A percentile compares a stretch with the other conserved stretches of the same genome.
These are phyloP conservation scores for Isabelozyma pseudorhagii DNA, from an alignment of 805 yeast genomes.

Conservation along the genomic window DNA sequence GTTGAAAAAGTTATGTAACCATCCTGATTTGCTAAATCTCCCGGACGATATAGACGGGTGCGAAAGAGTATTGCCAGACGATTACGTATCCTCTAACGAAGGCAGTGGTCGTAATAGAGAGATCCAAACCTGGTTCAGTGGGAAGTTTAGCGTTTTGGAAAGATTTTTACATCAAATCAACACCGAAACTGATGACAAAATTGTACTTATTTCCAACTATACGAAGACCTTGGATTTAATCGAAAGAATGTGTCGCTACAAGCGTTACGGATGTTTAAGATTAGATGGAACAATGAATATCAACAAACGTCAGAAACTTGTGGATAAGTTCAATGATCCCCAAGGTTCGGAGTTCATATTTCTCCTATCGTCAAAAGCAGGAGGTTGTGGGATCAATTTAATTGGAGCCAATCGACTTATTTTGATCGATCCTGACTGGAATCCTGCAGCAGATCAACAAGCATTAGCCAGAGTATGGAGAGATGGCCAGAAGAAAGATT, in stretches of 20 bases:
- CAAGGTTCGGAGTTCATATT: constrained; percentile 85
- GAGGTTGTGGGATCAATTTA: constrained; percentile 97
- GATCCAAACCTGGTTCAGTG: constrained; percentile 77
- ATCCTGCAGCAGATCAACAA: constrained; percentile 97
- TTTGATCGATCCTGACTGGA: constrained; percentile 92
- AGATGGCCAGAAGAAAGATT: constrained; percentile 97
- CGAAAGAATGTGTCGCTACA: constrained; percentile 76
- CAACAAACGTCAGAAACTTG: constrained; percentile 88
- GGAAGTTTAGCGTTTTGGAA: constrained; percentile 81
- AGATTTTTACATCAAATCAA: constrained; percentile 77
- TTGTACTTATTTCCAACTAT: constrained; percentile 90
- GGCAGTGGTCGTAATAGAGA: constrained; percentile 61
- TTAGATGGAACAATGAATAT: constrained; percentile 92
- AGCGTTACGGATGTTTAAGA: constrained; percentile 73
- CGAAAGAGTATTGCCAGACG: constrained; percentile 66
- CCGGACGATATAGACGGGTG: constrained; percentile 77
- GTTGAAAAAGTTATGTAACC: constrained; percentile 88
- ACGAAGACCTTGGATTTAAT: constrained; percentile 92
- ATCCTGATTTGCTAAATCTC: constrained; percentile 79
- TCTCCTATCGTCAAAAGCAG: constrained; percentile 90
- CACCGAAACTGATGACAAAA: constrained; percentile 86
- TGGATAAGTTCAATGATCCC: constrained; percentile 89
- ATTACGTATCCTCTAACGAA: constrained; percentile 48
- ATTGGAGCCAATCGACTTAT: constrained; percentile 94
- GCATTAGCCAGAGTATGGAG: constrained; percentile 98